These are phyloP conservation scores for Gonapodya prolifera DNA, from an alignment of 192 early-diverging fungal species.

Conservation along the genomic window DNA sequence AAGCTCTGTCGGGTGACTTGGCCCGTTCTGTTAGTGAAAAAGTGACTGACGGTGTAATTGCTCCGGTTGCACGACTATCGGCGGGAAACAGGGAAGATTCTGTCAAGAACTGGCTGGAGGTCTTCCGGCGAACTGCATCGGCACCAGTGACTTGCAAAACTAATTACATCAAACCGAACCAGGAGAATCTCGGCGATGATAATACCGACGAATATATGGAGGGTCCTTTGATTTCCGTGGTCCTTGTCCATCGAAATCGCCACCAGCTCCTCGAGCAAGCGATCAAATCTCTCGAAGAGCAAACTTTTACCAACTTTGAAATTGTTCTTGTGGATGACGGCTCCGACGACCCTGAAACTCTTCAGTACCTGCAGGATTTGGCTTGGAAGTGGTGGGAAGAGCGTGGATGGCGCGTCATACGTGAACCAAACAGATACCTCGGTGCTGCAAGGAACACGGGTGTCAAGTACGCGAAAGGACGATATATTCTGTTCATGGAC, in stretches of 20 bases:
- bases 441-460: conserved; percentile 27
- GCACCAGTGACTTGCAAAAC: conserved; percentile 4
- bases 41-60: not conserved
- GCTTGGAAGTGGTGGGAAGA: conserved; percentile 26
- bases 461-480: conserved; percentile 18
- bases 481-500: conserved; percentile 25
- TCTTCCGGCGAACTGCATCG: not conserved
- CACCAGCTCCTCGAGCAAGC: conserved; percentile 23
- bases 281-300: conserved; percentile 16
- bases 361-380: conserved; percentile 19
- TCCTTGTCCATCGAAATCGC: conserved; percentile 26
- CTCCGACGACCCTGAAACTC: conserved; percentile 14
- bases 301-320: conserved; percentile 26
- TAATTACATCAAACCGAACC: conserved; percentile 2
- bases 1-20: not conserved
- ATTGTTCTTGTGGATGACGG: conserved; percentile 28
- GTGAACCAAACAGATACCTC: conserved; percentile 25
- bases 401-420: conserved; percentile 21
- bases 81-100: not conserved
- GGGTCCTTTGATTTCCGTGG: conserved; percentile 21
- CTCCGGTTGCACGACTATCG: not conserved
- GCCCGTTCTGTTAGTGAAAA: conserved; percentile 4
- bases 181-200: conserved; percentile 3
- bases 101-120: not conserved
- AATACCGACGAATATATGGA: conserved; percentile 11